Evolutionary conservation across 768 basidiomycete species (phyloP).

Genomic region (Leccinum boreale): DNA sequence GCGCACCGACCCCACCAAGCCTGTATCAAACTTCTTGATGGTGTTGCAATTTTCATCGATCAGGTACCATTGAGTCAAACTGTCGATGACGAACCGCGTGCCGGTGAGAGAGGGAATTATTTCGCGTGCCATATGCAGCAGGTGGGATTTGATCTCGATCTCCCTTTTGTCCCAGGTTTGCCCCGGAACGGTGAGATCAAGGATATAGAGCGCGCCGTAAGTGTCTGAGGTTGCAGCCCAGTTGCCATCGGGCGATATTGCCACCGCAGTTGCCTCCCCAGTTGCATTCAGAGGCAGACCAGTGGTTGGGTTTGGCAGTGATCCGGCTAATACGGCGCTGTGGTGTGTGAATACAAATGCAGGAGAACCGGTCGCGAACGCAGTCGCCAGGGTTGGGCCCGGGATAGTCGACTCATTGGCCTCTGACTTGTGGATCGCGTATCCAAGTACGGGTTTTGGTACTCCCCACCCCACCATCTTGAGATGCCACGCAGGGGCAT

Average conservation of each 20-base stretch:
- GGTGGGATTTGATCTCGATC: not conserved
- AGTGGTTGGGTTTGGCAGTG: not conserved
- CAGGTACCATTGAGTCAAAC: not conserved
- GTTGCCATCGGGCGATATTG: conserved; percentile 22
- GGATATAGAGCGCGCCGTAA: conserved; percentile 5
- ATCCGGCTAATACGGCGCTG: not conserved
- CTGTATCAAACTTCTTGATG: conserved; percentile 11
- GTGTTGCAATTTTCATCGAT: not conserved
- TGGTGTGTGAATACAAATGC: conserved; percentile 1
- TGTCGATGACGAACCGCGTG: conserved; percentile 9
- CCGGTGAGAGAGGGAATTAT: conserved; percentile 7
- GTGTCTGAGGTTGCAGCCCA: conserved; percentile 11
- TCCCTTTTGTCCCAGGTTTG: not conserved
- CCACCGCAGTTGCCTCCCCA: not conserved
- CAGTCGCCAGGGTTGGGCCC: not conserved
- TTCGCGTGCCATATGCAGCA: rapidly evolving
- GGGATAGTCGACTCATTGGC: not conserved
- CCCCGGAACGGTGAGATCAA: not conserved
- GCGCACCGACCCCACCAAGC: not conserved
- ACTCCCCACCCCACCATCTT: conserved; percentile 3
- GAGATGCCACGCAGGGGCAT: conserved; percentile 1
- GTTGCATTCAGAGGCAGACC: not conserved
- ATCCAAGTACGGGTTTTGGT: not conserved
- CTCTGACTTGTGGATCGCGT: not conserved
- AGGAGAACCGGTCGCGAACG: conserved; percentile 3